These are phyloP conservation scores for Calendula officinalis DNA, from an alignment of 129 eudicot species.

Conservation along the genomic window DNA sequence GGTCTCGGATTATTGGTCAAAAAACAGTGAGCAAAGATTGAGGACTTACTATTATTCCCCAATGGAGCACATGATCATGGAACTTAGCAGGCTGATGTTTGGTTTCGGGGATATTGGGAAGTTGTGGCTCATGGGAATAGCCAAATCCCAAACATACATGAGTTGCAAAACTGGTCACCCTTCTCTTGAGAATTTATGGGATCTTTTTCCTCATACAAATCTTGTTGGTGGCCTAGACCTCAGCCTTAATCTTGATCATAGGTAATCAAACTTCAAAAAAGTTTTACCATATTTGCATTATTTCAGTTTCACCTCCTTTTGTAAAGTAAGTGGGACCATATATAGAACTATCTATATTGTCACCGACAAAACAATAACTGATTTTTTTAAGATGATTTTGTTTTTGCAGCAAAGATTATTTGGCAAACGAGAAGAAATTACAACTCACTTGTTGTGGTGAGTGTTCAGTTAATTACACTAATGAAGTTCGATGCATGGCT, in stretches of 20 bases:
- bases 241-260: constrained; percentile 44
- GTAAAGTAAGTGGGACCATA: constrained; percentile 1
- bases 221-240: constrained; percentile 56
- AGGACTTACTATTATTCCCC: constrained; percentile 40
- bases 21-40: constrained; percentile 38
- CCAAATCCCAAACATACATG: constrained; percentile 51
- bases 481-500: constrained; percentile 41
- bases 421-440: constrained; percentile 25
- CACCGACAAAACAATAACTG: neutral
- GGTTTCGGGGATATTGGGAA: constrained; percentile 42
- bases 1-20: constrained; percentile 69
- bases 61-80: constrained; percentile 65
- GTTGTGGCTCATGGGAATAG: constrained; percentile 62
- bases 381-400: constrained; percentile 9
- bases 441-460: constrained; percentile 48
- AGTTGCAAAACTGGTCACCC: constrained; percentile 57
- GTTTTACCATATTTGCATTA: constrained; percentile 1
- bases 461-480: constrained; percentile 40
- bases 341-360: too few relatives aligned
- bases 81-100: constrained; percentile 48
- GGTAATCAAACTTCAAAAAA: constrained; percentile 34
- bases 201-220: constrained; percentile 55
- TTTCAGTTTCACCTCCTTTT: constrained; percentile 7
- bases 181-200: constrained; percentile 61
- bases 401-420: constrained; percentile 10